Evolutionary conservation across 129 eudicot genomes (phyloP), one percentile per base, ranked within the genome.

Genomic region (Arctium minus): DNA sequence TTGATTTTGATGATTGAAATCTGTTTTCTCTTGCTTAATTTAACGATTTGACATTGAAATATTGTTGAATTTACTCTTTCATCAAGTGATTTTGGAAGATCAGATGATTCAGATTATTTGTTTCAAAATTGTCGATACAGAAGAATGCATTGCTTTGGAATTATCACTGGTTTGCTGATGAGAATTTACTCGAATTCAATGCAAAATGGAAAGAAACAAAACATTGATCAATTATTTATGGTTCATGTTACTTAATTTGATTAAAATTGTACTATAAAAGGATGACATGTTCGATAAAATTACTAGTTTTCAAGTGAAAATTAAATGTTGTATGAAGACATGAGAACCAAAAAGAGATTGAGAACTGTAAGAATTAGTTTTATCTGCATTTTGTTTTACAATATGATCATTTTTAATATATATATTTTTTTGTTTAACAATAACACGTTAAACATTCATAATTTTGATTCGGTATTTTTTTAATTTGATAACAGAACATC

Each of bases 41-140:
- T 53, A 77, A 30, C 44, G 71, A 77, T 83, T 50, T 77, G 62
- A 70, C 39, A 17, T 68, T 83, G 82, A 76, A 50, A 44, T 80
- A 71, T 81, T 8, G 79, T 72, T 72, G 79, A 72, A 73, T 73
- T 73, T 81, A 74, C 40, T 39, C 46, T 81, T 81, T 81, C 44
- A 65, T 38, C 30, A 9, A 81, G 4, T 65, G 11, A 65, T 27
- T 22, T 81, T 62, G 31, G 73, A 62, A 2, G 42, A 62, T 81
- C 42, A 29, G 36, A 33, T 33, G 3, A 33, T 33, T 33, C 36
- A 33, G 74, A 81, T 81, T 60, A n/a, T 17, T 62, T 81, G 79
- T 81, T 73, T 74, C 65, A 39, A 36, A 36, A 7, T 38, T 73
- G 73, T 81, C 12, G 62, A 81, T 81, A 73, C 32, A 48, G 70